Base-by-base conservation (phyloP, 129 eudicot genomes). In the Calendula officinalis region DNA sequence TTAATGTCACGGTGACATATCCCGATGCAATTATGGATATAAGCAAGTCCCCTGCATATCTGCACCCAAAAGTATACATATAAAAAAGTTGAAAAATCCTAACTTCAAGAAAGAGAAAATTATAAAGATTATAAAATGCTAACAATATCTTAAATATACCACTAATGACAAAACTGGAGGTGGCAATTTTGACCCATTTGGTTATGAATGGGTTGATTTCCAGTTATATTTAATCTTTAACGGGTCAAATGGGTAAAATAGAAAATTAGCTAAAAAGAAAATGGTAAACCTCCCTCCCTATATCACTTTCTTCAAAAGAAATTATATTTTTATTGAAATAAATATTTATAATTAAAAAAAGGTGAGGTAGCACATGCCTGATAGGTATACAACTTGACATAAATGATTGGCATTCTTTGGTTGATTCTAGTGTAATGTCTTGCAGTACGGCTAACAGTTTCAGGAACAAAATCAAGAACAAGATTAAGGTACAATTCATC, bases 1-100 rank as follows among this genome's bases (percentile, higher is more conserved):
- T 91, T 91, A 67, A 91, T 91, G 75, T 91, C 98, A 70, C 96
- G 94, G 73, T 91, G 98, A 57, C 98, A 91, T 7, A 91, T 84
- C 38, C 96, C 98, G 30, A 84, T 77, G 66, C 86, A 84, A 60
- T 87, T 87, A 62, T 87, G 96, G 15, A 84, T 84, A 70, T 91
- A 91, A 3, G 95, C 96, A 75, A 91, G 88, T 32, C 94, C 98
- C 75, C 98, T 77, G 80, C 98, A 91, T 66, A 91, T 91, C 96
- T 91, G 89, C 84, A 86, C 50, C 69, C 38, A 58, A 60, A 76
- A 50, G 16, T 39, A 55, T 50, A 35, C 6, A 39, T n/a, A 22
- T 22, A 22, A 16, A 8, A 33, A 50, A 32, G 5, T 13, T 22
- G 2, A 22, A 22, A 22, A 22, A 22, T 22, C 30, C 30, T 22